Base-by-base conservation (phyloP, 768 basidiomycete genomes). In the Lactarius hengduanensis region DNA sequence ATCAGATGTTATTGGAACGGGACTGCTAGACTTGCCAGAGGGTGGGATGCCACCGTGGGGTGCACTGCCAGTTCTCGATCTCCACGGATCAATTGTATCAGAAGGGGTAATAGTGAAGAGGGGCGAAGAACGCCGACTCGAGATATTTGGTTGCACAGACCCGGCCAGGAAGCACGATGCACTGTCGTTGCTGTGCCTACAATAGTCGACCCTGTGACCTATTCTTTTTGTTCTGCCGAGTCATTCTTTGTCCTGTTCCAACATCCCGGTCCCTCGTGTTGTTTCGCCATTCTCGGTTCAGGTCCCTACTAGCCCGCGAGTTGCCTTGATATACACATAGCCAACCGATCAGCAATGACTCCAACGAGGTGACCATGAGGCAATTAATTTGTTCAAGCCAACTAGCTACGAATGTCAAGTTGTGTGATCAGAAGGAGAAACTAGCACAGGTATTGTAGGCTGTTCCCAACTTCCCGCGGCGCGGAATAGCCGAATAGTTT, bases 21-120 rank as follows among this genome's bases (percentile, higher is more conserved):
- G 74, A 57, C 72, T 94, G 28, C 76, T 92, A 41, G 84, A 88
- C 55, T 76, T 93, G 50, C 92, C 91, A 1, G 77, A 76, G 1
- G 78, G 73, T 20, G 72, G 69, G 13, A 76, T 94, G 56, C 85
- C 93, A 0, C 55, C 63, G 13, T 86, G 84, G 80, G 71, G 76
- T 0, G 72, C 72, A 3, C 78, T 94, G 34, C 92, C 93, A 0
- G 80, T 89, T 10, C 76, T 94, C 69, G 90, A 94, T 73, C 71
- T 86, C 34, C 70, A 80, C 40, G 75, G 68, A 30, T 70, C 73
- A 26, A 72, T 79, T 22, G 76, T 78, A 20, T 76, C 79, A 0
- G 69, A 78, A 45, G 76, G 76, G 16, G 69, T 68, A 3, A 69
- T 84, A 32, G 55, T 69, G 16, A 65, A 68, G 15, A 72, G 74